Conservation (phyloP, 345 rosid genomes). For the Hibiscus mutabilis region DNA sequence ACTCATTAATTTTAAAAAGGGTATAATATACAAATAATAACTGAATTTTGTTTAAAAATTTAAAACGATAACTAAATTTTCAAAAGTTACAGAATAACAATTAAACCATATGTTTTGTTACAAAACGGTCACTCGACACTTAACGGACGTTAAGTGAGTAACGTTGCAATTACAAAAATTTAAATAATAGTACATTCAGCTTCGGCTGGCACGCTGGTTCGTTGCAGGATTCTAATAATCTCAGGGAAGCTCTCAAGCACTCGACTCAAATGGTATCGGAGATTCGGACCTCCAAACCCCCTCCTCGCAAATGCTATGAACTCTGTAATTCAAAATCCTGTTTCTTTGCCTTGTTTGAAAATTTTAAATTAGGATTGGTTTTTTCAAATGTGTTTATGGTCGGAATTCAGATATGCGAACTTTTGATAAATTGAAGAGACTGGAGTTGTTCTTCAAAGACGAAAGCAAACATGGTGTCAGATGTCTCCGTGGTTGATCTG, state of each 20-base stretch:
- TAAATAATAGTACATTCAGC: too few species aligned
- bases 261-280: slow-evolving; percentile 90
- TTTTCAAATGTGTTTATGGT: slow-evolving; percentile 9
- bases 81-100: too few species aligned
- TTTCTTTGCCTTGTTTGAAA: slow-evolving; percentile 8
- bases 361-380: slow-evolving; percentile 5
- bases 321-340: slow-evolving; percentile 41
- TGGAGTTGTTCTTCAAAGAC: slow-evolving; percentile 83
- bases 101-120: too few species aligned
- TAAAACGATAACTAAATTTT: too few species aligned
- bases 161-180: too few species aligned
- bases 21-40: too few species aligned
- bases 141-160: too few species aligned
- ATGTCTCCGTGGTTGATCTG: slow-evolving; percentile 64
- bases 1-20: too few species aligned
- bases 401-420: slow-evolving; percentile 64
- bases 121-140: too few species aligned
- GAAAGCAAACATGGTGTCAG: slow-evolving; percentile 72
- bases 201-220: too few species aligned
- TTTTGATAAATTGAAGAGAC: slow-evolving; percentile 74
- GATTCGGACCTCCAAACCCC: slow-evolving; percentile 84
- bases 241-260: slow-evolving; percentile 80
- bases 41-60: too few species aligned
- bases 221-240: slow-evolving; percentile 69
- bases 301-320: slow-evolving; percentile 88